These are phyloP conservation scores for Leccinum holopus DNA, from an alignment of 1,284 basidiomycete genomes.

Conservation along the genomic window DNA sequence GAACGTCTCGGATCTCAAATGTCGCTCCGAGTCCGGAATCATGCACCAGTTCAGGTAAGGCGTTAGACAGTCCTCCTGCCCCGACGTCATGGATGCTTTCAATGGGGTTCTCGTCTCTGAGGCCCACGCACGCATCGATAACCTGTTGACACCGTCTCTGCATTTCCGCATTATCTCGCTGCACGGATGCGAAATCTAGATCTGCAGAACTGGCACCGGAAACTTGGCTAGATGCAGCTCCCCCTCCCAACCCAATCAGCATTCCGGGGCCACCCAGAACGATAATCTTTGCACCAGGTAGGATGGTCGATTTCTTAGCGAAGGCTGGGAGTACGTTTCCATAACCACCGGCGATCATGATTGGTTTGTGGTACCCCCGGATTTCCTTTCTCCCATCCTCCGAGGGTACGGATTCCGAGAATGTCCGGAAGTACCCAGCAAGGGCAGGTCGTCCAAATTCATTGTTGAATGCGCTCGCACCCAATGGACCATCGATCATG, in stretches of 20 bases:
- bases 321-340: slow-evolving; percentile 88
- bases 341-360: slow-evolving; percentile 98
- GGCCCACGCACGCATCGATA: slow-evolving; percentile 84
- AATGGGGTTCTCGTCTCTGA: slow-evolving; percentile 76
- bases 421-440: slow-evolving; percentile 87
- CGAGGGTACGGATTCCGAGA: slow-evolving; percentile 68
- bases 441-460: slow-evolving; percentile 94
- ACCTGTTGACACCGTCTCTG: slow-evolving; percentile 96
- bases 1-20: slow-evolving; percentile 95
- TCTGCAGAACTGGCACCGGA: slow-evolving; percentile 87
- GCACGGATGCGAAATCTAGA: slow-evolving; percentile 96
- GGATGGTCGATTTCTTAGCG: slow-evolving; percentile 75
- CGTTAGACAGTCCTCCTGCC: slow-evolving; percentile 95
- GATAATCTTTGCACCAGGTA: slow-evolving; percentile 81
- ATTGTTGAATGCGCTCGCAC: slow-evolving; percentile 97
- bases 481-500: slow-evolving; percentile 96
- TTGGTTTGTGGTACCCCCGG: slow-evolving; percentile 98
- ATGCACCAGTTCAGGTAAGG: slow-evolving; percentile 95
- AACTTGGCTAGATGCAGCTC: slow-evolving; percentile 92
- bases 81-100: slow-evolving; percentile 98
- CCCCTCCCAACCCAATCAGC: slow-evolving; percentile 96
- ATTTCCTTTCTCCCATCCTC: slow-evolving; percentile 52
- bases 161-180: slow-evolving; percentile 99
- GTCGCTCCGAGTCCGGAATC: slow-evolving; percentile 87
- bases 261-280: slow-evolving; percentile 97